Percentiles rank a stretch among this genome's conserved stretches.
These are phyloP conservation scores for Quercus phellos DNA, from an alignment of 331 rosid genomes.

Conservation along the genomic window DNA sequence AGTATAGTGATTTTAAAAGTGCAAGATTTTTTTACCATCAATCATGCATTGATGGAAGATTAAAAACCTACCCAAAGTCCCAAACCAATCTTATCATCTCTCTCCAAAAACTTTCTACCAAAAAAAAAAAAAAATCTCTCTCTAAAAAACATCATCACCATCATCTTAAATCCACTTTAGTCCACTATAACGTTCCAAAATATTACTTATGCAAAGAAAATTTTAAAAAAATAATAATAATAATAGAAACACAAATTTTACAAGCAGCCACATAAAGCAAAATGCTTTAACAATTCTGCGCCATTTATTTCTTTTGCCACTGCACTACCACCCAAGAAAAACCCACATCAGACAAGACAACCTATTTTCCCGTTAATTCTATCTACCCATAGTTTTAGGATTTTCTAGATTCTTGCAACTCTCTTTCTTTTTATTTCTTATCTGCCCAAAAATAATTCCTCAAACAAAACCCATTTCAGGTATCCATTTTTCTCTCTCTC, in stretches of 20 bases:
- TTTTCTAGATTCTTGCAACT: constrained; percentile 18
- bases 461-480: constrained; percentile 21
- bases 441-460: constrained; percentile 14
- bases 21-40: background rate
- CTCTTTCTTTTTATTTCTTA: background rate
- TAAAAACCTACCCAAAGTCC: background rate
- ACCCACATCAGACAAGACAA: constrained; percentile 16
- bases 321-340: background rate
- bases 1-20: background rate
- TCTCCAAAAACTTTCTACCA: background rate
- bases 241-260: background rate
- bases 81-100: too few species aligned
- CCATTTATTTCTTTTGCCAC: constrained; percentile 1
- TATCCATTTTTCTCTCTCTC: constrained; percentile 8
- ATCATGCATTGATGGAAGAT: background rate
- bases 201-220: background rate
- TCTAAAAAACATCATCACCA: background rate
- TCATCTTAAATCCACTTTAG: background rate
- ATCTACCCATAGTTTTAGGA: constrained; percentile 4
- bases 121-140: too few species aligned
- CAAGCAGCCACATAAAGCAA: too few species aligned
- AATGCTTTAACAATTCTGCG: constrained; percentile 1
- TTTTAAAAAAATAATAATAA: background rate
- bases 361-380: constrained; percentile 29
- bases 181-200: background rate